phyloP scores from a whole-genome alignment of 164 flowering plant genomes.

The Euptelea pleiosperma region DNA sequence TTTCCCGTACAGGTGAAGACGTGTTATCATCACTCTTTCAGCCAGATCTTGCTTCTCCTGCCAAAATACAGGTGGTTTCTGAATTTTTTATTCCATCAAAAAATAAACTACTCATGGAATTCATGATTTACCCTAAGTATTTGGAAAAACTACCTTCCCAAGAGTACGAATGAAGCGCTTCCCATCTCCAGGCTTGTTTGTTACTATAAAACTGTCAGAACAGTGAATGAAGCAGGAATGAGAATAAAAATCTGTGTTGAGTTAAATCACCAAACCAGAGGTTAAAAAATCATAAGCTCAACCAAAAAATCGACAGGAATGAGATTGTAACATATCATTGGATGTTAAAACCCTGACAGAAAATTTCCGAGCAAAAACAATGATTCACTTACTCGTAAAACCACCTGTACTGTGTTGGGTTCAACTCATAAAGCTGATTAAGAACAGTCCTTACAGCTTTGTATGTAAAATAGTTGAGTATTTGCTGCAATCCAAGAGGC shows the following conservation, averaged over 20 bases:
- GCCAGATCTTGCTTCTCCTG: constrained; percentile 91
- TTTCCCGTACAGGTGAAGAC: constrained; percentile 87
- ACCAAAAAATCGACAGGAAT: too few relatives aligned
- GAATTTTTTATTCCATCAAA: background rate
- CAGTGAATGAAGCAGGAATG: background rate
- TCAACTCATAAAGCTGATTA: constrained; percentile 93
- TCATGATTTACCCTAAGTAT: background rate
- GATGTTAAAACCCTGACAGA: too few relatives aligned
- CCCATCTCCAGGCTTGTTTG: constrained; percentile 77
- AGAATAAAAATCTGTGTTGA: background rate
- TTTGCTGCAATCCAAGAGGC: constrained; percentile 61
- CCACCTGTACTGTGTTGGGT: constrained; percentile 86
- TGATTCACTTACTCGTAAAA: constrained; percentile 73
- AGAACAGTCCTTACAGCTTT: constrained; percentile 95
- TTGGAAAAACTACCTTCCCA: constrained; percentile 52
- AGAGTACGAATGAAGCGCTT: constrained; percentile 76
- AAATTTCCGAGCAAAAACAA: background rate
- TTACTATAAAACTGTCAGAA: constrained; percentile 51
- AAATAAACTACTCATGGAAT: background rate
- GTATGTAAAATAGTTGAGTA: constrained; percentile 77
- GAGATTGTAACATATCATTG: too few relatives aligned
- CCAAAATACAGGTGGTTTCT: background rate
- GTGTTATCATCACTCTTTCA: constrained; percentile 93
- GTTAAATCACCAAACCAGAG: background rate
- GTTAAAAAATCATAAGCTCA: too few relatives aligned